Base-by-base conservation (phyloP, 768 basidiomycete species). In the Galerina sulciceps region DNA sequence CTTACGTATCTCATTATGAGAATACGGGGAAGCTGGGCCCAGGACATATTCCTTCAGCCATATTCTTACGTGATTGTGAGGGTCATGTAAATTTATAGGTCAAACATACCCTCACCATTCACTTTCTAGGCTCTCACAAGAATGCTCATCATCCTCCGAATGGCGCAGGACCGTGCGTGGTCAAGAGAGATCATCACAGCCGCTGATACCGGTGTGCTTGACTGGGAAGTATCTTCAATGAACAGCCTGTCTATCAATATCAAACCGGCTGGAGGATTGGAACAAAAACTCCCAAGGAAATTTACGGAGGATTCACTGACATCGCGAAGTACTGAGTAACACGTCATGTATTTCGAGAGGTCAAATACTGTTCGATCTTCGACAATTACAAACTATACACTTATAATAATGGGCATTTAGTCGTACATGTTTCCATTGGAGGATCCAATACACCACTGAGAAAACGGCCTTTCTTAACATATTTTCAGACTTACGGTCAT, bases 81-180 rank as follows among this genome's bases (percentile, higher is more conserved):
- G 65, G 6, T 36, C 11, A 18, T 45, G 18, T 31, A 31, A 31
- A 35, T 43, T 46, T 22, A n/a, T 44, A 9, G 18, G 34, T 18
- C 26, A 48, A 36, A 8, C 6, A 20, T 26, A 10, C 4, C 26
- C 41, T 37, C 15, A 47, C 10, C 9, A 23, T 43, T 23, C 3
- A 3, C 34, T 42, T 37, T 38, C 26, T 41, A 75, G 74, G 67
- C 70, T 26, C 69, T 79, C 2, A 75, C 76, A 8, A 66, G 77
- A n/a, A 75, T 77, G 71, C 60, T 77, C 13, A 76, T 77, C 57
- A 66, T 74, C 18, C 64, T 77, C 10, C 71, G 76, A 23, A 79
- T 79, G 72, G 73, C 76, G 14, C 75, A 77, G 53, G 71, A 75
- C 51, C 69, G 73, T 15, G 77, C 77, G 14, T 79, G 77, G 77